These are phyloP conservation scores for Scheffersomyces stambukii DNA, from an alignment of 1,139 yeast genomes.

Conservation along the genomic window DNA sequence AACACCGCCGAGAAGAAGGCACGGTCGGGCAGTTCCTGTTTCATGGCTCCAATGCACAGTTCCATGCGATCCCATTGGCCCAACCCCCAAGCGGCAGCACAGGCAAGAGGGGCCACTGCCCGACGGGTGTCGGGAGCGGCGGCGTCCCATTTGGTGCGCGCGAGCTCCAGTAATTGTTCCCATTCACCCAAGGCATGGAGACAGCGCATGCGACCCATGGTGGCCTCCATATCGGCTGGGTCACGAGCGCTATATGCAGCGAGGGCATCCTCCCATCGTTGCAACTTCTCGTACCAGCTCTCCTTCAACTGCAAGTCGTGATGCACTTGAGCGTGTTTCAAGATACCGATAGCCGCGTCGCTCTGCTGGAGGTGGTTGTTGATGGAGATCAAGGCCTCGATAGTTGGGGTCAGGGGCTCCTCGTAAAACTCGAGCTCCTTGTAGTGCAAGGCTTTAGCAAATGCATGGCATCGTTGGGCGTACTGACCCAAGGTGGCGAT, in stretches of 20 bases:
- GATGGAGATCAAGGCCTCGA: constrained; percentile 86
- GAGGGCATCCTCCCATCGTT: constrained; percentile 97
- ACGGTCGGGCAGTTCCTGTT: constrained; percentile 86
- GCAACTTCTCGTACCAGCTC: constrained; percentile 96
- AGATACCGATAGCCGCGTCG: constrained; percentile 96
- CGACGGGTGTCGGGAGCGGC: constrained; percentile 71
- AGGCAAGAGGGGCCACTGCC: constrained; percentile 95
- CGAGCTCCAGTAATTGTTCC: constrained; percentile 86
- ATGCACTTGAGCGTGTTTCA: constrained; percentile 92
- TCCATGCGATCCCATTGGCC: constrained; percentile 98
- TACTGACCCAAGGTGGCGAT: constrained; percentile 86
- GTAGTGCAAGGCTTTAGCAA: constrained; percentile 94
- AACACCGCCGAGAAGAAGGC: constrained; percentile 92
- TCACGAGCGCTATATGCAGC: constrained; percentile 79
- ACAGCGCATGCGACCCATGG: constrained; percentile 98
- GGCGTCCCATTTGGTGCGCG: constrained; percentile 78
- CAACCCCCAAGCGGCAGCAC: constrained; percentile 99
- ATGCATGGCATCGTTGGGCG: constrained; percentile 95
- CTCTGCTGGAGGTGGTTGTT: constrained; percentile 94
- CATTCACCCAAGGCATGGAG: constrained; percentile 97
- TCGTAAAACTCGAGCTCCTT: constrained; percentile 93
- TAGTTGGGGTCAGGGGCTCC: constrained; percentile 88
- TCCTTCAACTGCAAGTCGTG: constrained; percentile 91
- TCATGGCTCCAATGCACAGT: constrained; percentile 84
- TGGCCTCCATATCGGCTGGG: constrained; percentile 66